These are phyloP conservation scores for Perkinsus marinus DNA, from an alignment of 169 alveolate genomes.

Conservation along the genomic window DNA sequence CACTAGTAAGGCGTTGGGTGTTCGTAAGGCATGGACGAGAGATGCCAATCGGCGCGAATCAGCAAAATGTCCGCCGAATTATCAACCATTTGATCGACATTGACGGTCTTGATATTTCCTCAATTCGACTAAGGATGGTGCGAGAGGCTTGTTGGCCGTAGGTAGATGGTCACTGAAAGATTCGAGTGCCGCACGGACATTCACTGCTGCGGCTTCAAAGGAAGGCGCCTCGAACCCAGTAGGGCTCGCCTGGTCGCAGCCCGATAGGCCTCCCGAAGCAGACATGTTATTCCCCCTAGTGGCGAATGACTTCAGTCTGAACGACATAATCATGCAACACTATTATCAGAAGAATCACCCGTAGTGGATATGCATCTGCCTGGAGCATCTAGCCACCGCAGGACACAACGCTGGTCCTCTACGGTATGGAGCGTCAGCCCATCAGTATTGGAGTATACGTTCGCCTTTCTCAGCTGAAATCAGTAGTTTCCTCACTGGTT, in stretches of 20 bases:
- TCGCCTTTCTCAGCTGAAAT: too few relatives aligned
- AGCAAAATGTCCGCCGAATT: neutral
- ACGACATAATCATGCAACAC: too few relatives aligned
- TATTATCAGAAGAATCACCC: too few relatives aligned
- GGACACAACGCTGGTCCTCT: too few relatives aligned
- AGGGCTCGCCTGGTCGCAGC: neutral
- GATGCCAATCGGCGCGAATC: neutral
- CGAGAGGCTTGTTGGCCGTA: neutral
- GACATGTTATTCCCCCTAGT: neutral
- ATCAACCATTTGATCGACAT: neutral
- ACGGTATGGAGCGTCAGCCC: too few relatives aligned
- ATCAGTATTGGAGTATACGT: too few relatives aligned
- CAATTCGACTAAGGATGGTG: neutral
- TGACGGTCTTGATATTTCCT: neutral
- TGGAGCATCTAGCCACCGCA: too few relatives aligned
- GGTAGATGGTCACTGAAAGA: neutral
- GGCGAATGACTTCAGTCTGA: too few relatives aligned
- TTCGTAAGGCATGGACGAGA: neutral
- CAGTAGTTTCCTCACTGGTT: too few relatives aligned
- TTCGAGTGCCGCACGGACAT: neutral
- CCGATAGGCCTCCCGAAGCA: neutral
- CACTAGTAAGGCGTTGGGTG: neutral
- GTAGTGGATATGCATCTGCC: too few relatives aligned
- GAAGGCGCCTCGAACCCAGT: neutral
- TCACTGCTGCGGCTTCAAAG: neutral